Conservation (phyloP, 768 basidiomycete species). For the Leccinum longicurvipes region DNA sequence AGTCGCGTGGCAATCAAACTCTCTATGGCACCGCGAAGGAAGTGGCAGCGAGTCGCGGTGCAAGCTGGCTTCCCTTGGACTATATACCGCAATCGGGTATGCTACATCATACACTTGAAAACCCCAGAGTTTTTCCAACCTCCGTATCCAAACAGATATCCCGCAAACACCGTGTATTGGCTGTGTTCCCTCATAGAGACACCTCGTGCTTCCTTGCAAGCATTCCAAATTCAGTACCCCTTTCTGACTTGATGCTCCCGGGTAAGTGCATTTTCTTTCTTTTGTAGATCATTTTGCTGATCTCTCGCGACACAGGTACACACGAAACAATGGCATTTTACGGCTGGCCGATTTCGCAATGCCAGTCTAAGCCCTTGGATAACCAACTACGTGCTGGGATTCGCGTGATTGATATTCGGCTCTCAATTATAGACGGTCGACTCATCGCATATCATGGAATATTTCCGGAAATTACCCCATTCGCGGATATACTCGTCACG, state of each 20-base stretch:
- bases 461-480: constrained; percentile 66
- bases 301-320: constrained; percentile 1
- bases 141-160: constrained; percentile 37
- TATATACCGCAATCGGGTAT: constrained; percentile 53
- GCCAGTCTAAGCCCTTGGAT: constrained; percentile 64
- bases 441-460: constrained; percentile 81
- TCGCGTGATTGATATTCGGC: constrained; percentile 77
- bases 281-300: background rate
- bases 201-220: constrained; percentile 54
- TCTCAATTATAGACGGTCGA: constrained; percentile 58
- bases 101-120: constrained; percentile 14
- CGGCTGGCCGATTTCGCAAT: constrained; percentile 85
- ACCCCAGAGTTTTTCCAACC: constrained; percentile 6
- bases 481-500: constrained; percentile 59
- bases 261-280: constrained; percentile 50
- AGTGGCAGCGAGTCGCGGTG: constrained; percentile 45
- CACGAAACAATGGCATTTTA: constrained; percentile 64
- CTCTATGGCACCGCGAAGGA: constrained; percentile 28
- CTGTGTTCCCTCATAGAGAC: constrained; percentile 60
- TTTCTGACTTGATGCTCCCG: constrained; percentile 77
- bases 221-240: constrained; percentile 61
- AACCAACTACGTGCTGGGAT: constrained; percentile 75
- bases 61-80: constrained; percentile 52
- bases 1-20: constrained; percentile 20
- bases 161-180: constrained; percentile 42